Base-by-base conservation (phyloP, 179 eudicot species). In the Drosera spatulata region DNA sequence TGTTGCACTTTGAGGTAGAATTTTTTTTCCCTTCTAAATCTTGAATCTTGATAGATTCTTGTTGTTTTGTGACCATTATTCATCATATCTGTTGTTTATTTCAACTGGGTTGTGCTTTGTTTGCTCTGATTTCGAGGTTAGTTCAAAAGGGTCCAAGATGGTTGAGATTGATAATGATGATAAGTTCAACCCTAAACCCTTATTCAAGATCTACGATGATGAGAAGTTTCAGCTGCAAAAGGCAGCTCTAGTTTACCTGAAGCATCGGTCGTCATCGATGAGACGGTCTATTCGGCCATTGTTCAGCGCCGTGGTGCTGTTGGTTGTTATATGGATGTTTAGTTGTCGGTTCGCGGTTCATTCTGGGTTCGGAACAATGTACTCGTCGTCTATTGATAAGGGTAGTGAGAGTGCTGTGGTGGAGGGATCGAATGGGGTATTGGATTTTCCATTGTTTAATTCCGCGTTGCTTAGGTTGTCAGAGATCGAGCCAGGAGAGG, bases 381-480 rank as follows among this genome's bases (percentile, higher is more conserved):
- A 72, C 69, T 50, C 56, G 10, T 57, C 63, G 56, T 69, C 70
- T 11, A 38, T 5, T 57, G 53, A 55, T 10, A 11, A 39, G 0
- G 39, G 10, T 22, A 13, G 39, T 3, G 9, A 7, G 13, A 11
- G n/a, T 51, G 15, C 7, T 15, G n/a, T 54, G 39, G 11, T 44
- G 11, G 63, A 7, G 37, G 46, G 41, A 33, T 55, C 46, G 55
- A 15, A 56, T 10, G 11, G 56, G 15, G 61, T 64, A 0, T 6
- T 61, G 41, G 73, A 65, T 60, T 56, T 65, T 52, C 75, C 79
- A 11, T 64, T 70, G 41, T 75, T 86, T 33, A 91, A 91, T 55
- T 79, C 72, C n/a, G 87, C 94, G 7, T 69, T 91, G 64, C 58
- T 85, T 37, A 82, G 68, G 65, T 69, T 81, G 11, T 90, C 97